Evolutionary conservation across 1,284 basidiomycete species (phyloP).

Genomic region (Microbotryomycetes sp.): DNA sequence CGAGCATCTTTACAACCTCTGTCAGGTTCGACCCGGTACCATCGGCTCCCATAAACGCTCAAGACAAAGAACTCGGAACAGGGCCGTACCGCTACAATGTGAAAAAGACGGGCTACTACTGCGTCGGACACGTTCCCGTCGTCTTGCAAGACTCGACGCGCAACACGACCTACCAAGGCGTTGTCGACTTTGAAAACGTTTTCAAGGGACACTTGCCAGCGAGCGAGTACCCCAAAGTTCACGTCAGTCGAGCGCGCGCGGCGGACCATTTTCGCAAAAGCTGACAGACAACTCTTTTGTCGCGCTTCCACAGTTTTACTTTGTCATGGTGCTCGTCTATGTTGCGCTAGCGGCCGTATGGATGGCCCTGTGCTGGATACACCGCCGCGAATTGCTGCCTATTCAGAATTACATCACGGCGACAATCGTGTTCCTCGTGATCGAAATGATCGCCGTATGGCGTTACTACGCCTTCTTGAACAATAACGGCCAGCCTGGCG

Average conservation of each 20-base stretch:
- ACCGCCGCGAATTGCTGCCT: constrained; percentile 73
- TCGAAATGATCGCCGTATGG: constrained; percentile 90
- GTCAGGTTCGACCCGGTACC: constrained; percentile 39
- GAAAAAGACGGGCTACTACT: constrained; percentile 87
- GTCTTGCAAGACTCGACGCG: constrained; percentile 6
- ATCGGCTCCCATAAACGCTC: constrained; percentile 22
- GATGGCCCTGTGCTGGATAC: constrained; percentile 71
- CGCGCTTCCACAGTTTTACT: constrained; percentile 64
- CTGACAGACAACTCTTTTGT: not conserved
- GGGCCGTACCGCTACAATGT: constrained; percentile 56
- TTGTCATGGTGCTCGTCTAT: constrained; percentile 72
- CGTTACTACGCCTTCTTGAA: constrained; percentile 89
- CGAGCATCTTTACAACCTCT: constrained; percentile 47
- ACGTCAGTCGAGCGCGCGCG: constrained; percentile 58
- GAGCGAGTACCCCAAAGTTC: constrained; percentile 96
- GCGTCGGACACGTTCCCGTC: constrained; percentile 59
- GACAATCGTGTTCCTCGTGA: constrained; percentile 74
- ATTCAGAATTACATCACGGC: constrained; percentile 93
- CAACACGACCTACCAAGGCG: constrained; percentile 56
- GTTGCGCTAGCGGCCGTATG: constrained; percentile 60
- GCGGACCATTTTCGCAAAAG: no score
- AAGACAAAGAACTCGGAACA: constrained; percentile 29
- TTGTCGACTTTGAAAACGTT: constrained; percentile 76
- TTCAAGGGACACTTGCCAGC: constrained; percentile 86
- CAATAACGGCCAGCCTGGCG: constrained; percentile 66